Evolutionary conservation across 2,329 filamentous ascomycete genomes (phyloP).

Genomic region (Zasmidium cellare): DNA sequence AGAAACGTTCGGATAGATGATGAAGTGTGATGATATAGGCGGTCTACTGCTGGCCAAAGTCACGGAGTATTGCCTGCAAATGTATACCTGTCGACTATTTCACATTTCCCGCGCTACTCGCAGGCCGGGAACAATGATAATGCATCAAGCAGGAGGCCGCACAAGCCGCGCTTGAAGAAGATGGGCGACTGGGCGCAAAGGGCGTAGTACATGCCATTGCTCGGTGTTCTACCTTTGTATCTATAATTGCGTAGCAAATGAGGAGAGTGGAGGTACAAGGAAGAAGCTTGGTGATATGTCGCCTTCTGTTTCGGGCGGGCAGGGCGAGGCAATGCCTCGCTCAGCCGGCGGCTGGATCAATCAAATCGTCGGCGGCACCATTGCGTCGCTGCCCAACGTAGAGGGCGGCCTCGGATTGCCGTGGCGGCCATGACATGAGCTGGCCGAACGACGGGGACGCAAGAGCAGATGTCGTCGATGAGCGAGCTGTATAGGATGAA

Average conservation of each 20-base stretch:
- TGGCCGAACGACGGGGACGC: too few relatives aligned
- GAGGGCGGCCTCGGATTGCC: not conserved
- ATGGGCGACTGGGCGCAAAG: not conserved
- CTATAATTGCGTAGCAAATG: not conserved
- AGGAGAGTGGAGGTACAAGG: not conserved
- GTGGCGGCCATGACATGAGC: not conserved
- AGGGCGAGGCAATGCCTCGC: not conserved
- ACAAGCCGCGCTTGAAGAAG: not conserved
- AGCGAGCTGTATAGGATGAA: not conserved
- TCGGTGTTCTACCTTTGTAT: not conserved
- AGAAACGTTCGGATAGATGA: not conserved
- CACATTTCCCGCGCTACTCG: not conserved
- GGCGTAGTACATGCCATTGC: not conserved
- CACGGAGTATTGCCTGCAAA: too few relatives aligned
- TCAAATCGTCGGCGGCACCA: too few relatives aligned
- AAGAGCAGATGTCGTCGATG: too few relatives aligned
- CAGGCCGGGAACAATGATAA: not conserved
- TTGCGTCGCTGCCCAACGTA: not conserved
- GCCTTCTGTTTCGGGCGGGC: not conserved
- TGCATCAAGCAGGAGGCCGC: not conserved
- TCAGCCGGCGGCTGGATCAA: not conserved
- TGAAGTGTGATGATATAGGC: not conserved
- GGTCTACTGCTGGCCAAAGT: not conserved
- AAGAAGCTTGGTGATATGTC: not conserved
- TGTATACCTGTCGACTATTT: not conserved